These are phyloP conservation scores for Heterobasidion parviporum DNA, from an alignment of 1,284 basidiomycete genomes.

Conservation along the genomic window DNA sequence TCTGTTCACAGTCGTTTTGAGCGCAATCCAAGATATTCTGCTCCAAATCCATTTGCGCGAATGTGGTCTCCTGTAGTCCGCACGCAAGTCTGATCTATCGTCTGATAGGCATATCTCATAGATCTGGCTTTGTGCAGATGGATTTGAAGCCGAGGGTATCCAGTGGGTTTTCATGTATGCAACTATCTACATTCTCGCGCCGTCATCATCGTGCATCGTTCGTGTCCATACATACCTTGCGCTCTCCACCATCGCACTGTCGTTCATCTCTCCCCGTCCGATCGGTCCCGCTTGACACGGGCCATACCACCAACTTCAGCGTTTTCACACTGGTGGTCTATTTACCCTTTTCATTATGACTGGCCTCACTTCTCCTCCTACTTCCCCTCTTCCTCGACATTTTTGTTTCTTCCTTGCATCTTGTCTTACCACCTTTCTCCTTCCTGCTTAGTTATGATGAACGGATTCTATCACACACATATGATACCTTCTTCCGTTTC, in stretches of 20 bases:
- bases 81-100: neutral
- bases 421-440: too few relatives aligned
- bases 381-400: neutral
- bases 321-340: neutral
- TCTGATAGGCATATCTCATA: neutral
- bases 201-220: neutral
- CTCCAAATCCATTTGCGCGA: constrained; percentile 79
- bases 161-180: neutral
- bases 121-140: neutral
- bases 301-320: neutral
- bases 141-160: too few relatives aligned
- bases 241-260: neutral
- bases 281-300: neutral
- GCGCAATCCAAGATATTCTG: constrained; percentile 77
- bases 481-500: too few relatives aligned
- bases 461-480: too few relatives aligned
- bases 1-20: constrained; percentile 55
- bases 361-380: neutral
- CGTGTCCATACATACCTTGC: neutral
- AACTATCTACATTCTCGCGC: neutral
- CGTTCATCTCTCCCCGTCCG: neutral
- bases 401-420: neutral
- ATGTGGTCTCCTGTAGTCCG: constrained; percentile 69
- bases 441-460: too few relatives aligned
- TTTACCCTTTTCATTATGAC: neutral